Percentiles rank a stretch among this genome's conserved stretches.
Conservation (phyloP, 139 green algal genomes). For the Micromonas commoda region DNA sequence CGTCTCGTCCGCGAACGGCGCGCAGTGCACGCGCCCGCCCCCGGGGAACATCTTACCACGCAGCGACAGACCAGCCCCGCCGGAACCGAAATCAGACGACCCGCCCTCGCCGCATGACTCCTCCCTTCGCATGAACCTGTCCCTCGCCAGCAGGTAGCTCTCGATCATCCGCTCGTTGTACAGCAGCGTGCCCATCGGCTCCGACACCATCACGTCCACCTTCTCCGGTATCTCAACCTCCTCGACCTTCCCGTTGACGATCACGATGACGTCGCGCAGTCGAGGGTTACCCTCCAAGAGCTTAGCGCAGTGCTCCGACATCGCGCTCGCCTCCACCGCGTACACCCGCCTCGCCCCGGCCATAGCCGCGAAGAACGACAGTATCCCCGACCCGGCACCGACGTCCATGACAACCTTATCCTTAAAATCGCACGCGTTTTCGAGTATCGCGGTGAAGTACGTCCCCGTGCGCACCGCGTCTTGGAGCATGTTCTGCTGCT, state of each 20-base stretch:
- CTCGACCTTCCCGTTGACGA: slow-evolving; percentile 66
- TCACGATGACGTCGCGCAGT: slow-evolving; percentile 31
- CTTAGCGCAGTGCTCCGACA: slow-evolving; percentile 46
- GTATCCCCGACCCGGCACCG: slow-evolving; percentile 82
- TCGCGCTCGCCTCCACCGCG: slow-evolving; percentile 84
- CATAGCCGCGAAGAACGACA: slow-evolving; percentile 90
- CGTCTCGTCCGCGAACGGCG: slow-evolving; percentile 72
- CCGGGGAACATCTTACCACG: slow-evolving; percentile 7
- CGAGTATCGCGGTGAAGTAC: slow-evolving; percentile 84
- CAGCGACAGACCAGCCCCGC: no score
- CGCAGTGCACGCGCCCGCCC: slow-evolving; percentile 68
- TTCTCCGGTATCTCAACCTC: slow-evolving; percentile 55
- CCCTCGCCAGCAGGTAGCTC: slow-evolving; percentile 79
- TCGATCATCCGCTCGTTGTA: slow-evolving; percentile 97
- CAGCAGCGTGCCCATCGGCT: slow-evolving; percentile 90
- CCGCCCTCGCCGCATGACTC: no score
- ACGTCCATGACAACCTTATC: slow-evolving; percentile 91
- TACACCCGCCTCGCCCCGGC: slow-evolving; percentile 84
- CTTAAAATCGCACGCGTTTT: slow-evolving; percentile 80
- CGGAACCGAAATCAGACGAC: no score
- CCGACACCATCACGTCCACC: slow-evolving; percentile 72
- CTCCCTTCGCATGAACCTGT: slow-evolving; percentile 68
- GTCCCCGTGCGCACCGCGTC: slow-evolving; percentile 65
- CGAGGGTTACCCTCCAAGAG: background rate
- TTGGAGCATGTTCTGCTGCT: slow-evolving; percentile 92